Evolutionary conservation across 1,139 yeast species (phyloP), one percentile per base, ranked within the genome.

Genomic region (Debaryomycetaceae sp.): DNA sequence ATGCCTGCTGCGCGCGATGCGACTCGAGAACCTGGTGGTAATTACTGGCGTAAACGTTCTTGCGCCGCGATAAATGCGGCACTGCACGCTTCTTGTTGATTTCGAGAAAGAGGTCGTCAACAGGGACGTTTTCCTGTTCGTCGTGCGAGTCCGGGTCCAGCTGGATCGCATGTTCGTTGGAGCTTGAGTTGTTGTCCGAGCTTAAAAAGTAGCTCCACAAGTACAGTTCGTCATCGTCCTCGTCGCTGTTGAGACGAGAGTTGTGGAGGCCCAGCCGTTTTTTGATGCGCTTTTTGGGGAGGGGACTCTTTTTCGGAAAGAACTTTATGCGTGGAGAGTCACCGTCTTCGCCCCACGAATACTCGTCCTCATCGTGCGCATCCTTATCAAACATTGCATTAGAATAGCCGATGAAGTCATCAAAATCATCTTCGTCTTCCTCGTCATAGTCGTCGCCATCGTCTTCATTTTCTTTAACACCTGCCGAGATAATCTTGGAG

Each of bases 181-280:
- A 37, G 20, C 33, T 32, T 16, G 33, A 30, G 7, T 41, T 55
- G 32, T 61, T 50, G 44, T 63, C 63, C 23, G 61, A 49, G 50
- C 72, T 53, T 47, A 68, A 68, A 36, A 69, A 69, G 43, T 69
- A 69, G 45, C 68, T 69, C 74, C 74, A 68, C 26, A 69, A 53
- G 38, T 68, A 69, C 4, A 68, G 56, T 41, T 67, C 76, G 36
- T 69, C 74, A 16, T 67, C 73, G n/a, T n/a, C n/a, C 27, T 65
- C 69, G 31, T 65, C 71, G 33, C 62, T 54, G 31, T 49, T 51
- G n/a, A 41, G 37, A 2, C 43, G 6, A 6, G 6, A 7, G 20
- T 10, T 18, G 20, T 6, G 20, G 10, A 6, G 20, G 10, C 8
- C 20, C 6, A 18, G 10, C 6, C 20, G 20, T 19, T 7, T 26